Conservation (phyloP, 345 rosid genomes). For the Arabis alpina region DNA sequence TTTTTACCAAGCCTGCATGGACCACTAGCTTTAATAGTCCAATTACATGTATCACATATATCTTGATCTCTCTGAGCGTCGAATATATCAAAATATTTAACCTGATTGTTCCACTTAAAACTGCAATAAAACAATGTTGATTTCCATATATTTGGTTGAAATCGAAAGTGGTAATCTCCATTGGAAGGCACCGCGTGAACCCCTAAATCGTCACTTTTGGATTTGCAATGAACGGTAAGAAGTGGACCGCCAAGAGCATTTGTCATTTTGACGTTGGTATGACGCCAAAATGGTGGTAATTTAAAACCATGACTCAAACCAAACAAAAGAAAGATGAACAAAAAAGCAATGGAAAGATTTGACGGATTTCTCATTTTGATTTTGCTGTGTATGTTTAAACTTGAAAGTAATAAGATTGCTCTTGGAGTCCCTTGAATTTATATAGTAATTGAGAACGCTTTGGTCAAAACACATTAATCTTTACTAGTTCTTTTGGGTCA, state of each 20-base stretch:
- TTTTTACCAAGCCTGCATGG: slow-evolving; percentile 28
- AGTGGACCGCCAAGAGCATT: slow-evolving; percentile 16
- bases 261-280: slow-evolving; percentile 4
- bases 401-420: too few species aligned
- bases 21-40: slow-evolving; percentile 16
- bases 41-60: not conserved
- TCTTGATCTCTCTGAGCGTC: slow-evolving; percentile 26
- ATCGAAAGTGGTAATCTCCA: not conserved
- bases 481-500: too few species aligned
- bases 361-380: not conserved
- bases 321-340: slow-evolving; percentile 9
- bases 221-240: slow-evolving; percentile 35
- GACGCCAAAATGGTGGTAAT: slow-evolving; percentile 14
- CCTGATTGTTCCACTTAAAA: slow-evolving; percentile 21
- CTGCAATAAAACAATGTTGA: slow-evolving; percentile 28
- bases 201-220: slow-evolving; percentile 27
- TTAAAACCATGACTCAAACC: slow-evolving; percentile 5
- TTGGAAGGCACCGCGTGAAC: not conserved
- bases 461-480: too few species aligned
- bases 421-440: too few species aligned
- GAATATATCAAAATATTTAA: slow-evolving; percentile 25
- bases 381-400: not conserved
- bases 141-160: slow-evolving; percentile 27
- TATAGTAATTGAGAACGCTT: too few species aligned
- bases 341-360: not conserved